phyloP scores from a whole-genome alignment of 768 basidiomycete species.

The Dictyophora rubrovolvata region DNA sequence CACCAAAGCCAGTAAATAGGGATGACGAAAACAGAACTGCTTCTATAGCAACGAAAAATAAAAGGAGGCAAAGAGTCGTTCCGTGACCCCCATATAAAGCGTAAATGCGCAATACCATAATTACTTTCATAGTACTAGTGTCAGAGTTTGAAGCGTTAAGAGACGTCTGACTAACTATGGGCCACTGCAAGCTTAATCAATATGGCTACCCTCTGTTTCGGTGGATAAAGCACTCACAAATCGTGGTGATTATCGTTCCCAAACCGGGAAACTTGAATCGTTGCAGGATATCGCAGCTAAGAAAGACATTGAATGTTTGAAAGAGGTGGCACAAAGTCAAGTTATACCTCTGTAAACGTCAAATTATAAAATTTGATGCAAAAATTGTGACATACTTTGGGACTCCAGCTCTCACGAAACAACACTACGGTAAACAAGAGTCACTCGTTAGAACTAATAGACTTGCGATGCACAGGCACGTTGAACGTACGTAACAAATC shows the following conservation, averaged over 20 bases:
- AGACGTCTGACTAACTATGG: not conserved
- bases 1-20: not conserved
- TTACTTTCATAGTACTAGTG: not conserved
- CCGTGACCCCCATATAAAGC: not conserved
- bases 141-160: not conserved
- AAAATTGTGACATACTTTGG: not conserved
- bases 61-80: not conserved
- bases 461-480: not conserved
- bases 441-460: not conserved
- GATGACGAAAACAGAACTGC: not conserved
- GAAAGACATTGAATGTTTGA: not conserved
- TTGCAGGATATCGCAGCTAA: not conserved
- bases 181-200: not conserved
- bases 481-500: not conserved
- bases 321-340: too few relatives aligned
- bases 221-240: not conserved
- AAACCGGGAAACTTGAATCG: not conserved
- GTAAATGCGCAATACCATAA: constrained; percentile 2
- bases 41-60: not conserved
- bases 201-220: not conserved
- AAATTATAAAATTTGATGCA: too few relatives aligned
- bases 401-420: not conserved
- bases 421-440: not conserved
- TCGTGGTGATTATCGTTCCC: not conserved
- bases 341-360: too few relatives aligned